phyloP scores from a whole-genome alignment of 2,329 filamentous ascomycete species.

The Fusarium domesticum region DNA sequence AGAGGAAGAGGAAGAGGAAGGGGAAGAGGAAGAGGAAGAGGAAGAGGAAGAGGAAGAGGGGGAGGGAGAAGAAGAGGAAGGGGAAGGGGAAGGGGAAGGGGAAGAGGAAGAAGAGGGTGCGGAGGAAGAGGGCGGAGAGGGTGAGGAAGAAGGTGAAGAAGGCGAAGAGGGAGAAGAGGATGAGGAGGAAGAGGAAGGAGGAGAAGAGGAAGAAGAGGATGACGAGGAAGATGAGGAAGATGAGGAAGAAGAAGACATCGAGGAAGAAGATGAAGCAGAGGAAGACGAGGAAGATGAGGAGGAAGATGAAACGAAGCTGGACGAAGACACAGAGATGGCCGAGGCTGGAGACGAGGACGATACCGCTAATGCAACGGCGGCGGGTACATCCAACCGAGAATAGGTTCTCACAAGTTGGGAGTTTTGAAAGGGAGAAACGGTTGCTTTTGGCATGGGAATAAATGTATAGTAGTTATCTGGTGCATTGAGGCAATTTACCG shows the following conservation, averaged over 20 bases:
- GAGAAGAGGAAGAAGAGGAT: not conserved
- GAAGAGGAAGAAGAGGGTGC: not conserved
- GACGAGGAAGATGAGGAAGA: not conserved
- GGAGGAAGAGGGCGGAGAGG: not conserved
- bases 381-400: not conserved
- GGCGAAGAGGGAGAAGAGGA: slow-evolving; percentile 2
- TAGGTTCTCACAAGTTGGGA: not conserved
- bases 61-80: not conserved
- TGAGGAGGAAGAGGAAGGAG: slow-evolving; percentile 1
- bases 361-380: not conserved
- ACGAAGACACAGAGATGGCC: not conserved
- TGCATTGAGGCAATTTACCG: not conserved
- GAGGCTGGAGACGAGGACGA: not conserved
- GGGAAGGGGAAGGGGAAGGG: not conserved
- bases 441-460: not conserved
- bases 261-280: slow-evolving; percentile 1
- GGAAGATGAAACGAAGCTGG: not conserved
- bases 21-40: not conserved
- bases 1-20: not conserved
- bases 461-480: not conserved
- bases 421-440: not conserved
- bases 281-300: slow-evolving; percentile 3
- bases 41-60: not conserved
- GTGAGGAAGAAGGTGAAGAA: slow-evolving; percentile 4
- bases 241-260: not conserved